phyloP scores from a whole-genome alignment of 1,284 basidiomycete genomes.

The Meira nashicola region DNA sequence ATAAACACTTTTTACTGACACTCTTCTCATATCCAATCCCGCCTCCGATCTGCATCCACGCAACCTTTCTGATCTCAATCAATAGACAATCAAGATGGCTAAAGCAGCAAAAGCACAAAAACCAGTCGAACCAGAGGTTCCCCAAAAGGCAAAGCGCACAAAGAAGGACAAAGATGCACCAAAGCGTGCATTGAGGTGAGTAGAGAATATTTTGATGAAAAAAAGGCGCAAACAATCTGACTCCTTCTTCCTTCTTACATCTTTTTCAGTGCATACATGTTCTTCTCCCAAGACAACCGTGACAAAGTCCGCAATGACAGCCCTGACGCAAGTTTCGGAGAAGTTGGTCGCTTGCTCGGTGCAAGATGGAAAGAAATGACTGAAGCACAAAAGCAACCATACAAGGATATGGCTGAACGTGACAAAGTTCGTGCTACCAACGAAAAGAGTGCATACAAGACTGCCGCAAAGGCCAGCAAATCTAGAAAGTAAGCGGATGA shows the following conservation, averaged over 20 bases:
- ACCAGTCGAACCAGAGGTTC: constrained; percentile 30
- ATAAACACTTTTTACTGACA: too few relatives aligned
- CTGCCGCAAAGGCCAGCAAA: constrained; percentile 3
- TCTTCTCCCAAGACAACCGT: constrained; percentile 93
- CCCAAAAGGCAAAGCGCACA: constrained; percentile 58
- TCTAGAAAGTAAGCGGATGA: neutral
- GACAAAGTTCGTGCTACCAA: constrained; percentile 80
- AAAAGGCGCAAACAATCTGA: neutral
- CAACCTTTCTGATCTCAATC: too few relatives aligned
- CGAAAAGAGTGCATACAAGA: constrained; percentile 67
- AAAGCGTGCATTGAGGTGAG: constrained; percentile 73
- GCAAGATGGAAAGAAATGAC: constrained; percentile 84
- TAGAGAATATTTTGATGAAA: neutral
- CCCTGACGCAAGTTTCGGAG: constrained; percentile 89
- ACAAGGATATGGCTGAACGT: constrained; percentile 74
- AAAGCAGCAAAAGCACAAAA: constrained; percentile 48
- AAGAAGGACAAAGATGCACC: constrained; percentile 81
- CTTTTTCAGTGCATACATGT: constrained; percentile 73
- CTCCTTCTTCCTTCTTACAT: neutral
- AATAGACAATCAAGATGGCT: constrained; percentile 32
- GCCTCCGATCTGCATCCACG: too few relatives aligned
- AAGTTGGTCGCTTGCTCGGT: constrained; percentile 79
- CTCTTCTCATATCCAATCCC: too few relatives aligned
- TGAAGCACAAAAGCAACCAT: constrained; percentile 87
- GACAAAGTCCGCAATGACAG: constrained; percentile 92